A percentile compares a stretch with the other conserved stretches of the same genome.
phyloP scores from a whole-genome alignment of 345 rosid species.

The Eucalyptus curtisii region DNA sequence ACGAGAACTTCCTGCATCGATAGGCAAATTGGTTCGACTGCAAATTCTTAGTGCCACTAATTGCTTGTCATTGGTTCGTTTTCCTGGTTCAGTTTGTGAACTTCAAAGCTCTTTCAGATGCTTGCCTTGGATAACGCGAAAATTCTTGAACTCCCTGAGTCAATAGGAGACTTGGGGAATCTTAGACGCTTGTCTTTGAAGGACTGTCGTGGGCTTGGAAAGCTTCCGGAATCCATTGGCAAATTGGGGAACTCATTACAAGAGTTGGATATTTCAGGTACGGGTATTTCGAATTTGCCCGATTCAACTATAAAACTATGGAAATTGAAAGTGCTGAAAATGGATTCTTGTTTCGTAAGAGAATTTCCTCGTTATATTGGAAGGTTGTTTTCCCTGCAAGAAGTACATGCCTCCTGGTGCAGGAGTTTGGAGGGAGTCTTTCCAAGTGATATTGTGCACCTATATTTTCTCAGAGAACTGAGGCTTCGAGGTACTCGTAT shows the following conservation, averaged over 20 bases:
- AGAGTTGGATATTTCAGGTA: not conserved
- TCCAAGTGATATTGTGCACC: accelerated
- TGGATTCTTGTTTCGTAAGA: not conserved
- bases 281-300: accelerated
- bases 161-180: accelerated
- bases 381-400: accelerated
- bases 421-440: not conserved
- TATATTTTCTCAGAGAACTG: not conserved
- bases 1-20: not conserved
- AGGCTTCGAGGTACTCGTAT: not conserved
- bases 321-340: not conserved
- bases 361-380: not conserved
- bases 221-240: not conserved
- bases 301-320: accelerated
- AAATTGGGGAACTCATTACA: not conserved
- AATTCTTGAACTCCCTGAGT: not conserved
- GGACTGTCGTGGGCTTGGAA: not conserved
- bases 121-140: not conserved
- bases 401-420: not conserved
- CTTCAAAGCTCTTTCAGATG: not conserved
- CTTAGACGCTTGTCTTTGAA: not conserved
- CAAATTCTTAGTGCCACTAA: not conserved
- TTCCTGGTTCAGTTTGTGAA: not conserved
- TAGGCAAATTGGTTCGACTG: not conserved
- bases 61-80: not conserved